Evolutionary conservation across 371 early-diverging fungal genomes (phyloP).

Genomic region (Coemansia sp.): DNA sequence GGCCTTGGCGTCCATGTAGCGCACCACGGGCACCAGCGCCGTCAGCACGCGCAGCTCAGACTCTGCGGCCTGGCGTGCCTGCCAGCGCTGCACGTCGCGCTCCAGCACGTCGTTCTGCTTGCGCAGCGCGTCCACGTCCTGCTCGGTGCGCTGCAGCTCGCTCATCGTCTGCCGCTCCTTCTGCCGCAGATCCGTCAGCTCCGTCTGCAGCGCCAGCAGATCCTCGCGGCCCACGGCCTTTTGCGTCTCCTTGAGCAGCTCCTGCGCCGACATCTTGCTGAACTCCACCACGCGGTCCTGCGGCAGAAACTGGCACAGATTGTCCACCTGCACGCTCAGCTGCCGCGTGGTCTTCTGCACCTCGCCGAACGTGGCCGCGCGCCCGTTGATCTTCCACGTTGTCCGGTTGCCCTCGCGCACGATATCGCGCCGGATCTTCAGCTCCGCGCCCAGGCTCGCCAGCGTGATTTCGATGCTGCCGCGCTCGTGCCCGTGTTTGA

Average conservation of each 20-base stretch:
- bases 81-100: conserved; percentile 71
- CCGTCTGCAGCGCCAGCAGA: conserved; percentile 63
- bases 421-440: conserved; percentile 70
- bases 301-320: conserved; percentile 95
- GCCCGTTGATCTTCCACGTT: conserved; percentile 82
- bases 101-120: conserved; percentile 63
- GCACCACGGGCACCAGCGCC: conserved; percentile 62
- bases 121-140: conserved; percentile 60
- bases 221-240: conserved; percentile 75
- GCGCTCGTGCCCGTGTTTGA: conserved; percentile 82
- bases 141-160: conserved; percentile 56
- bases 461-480: conserved; percentile 66
- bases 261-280: conserved; percentile 78
- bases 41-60: conserved; percentile 54
- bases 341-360: conserved; percentile 59
- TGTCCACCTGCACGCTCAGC: conserved; percentile 92
- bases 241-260: conserved; percentile 81
- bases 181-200: conserved; percentile 62
- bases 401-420: conserved; percentile 65
- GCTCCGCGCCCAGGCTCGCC: conserved; percentile 43
- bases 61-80: conserved; percentile 65
- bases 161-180: conserved; percentile 60
- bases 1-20: conserved; percentile 62
- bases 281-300: conserved; percentile 95
- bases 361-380: conserved; percentile 57